Evolutionary conservation across 2,329 filamentous ascomycete genomes (phyloP).

Genomic region (Paraphoma chrysanthemicola): DNA sequence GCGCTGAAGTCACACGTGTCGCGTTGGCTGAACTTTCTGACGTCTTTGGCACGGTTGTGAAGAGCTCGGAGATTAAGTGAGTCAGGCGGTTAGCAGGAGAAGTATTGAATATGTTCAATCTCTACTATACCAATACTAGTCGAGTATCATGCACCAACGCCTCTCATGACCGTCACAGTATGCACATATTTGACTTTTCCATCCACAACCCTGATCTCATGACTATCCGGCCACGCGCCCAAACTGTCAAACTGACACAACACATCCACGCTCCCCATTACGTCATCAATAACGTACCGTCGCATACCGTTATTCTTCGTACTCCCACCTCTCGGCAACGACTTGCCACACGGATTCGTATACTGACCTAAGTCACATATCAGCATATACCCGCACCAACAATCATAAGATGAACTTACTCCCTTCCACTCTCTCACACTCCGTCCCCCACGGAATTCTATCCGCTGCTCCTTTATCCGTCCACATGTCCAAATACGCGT

Average conservation of each 20-base stretch:
- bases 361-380: conserved; percentile 2
- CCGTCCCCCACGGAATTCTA: conserved; percentile 36
- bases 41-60: conserved; percentile 67
- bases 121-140: no score
- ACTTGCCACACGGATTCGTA: conserved; percentile 34
- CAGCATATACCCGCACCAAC: background rate
- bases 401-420: background rate
- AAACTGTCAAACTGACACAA: conserved; percentile 40
- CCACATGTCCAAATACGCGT: conserved; percentile 43
- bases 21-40: conserved; percentile 66
- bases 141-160: background rate
- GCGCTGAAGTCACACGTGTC: conserved; percentile 59
- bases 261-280: conserved; percentile 35
- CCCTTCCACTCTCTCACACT: conserved; percentile 39
- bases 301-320: conserved; percentile 35
- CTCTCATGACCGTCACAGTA: conserved; percentile 35
- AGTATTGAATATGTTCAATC: background rate
- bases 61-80: conserved; percentile 56
- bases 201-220: conserved; percentile 35
- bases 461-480: conserved; percentile 36
- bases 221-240: conserved; percentile 35
- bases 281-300: conserved; percentile 40
- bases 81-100: background rate
- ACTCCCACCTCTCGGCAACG: conserved; percentile 32
- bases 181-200: conserved; percentile 43